These are phyloP conservation scores for Amphibolis antarctica DNA, from an alignment of 106 monocot genomes.

Conservation along the genomic window DNA sequence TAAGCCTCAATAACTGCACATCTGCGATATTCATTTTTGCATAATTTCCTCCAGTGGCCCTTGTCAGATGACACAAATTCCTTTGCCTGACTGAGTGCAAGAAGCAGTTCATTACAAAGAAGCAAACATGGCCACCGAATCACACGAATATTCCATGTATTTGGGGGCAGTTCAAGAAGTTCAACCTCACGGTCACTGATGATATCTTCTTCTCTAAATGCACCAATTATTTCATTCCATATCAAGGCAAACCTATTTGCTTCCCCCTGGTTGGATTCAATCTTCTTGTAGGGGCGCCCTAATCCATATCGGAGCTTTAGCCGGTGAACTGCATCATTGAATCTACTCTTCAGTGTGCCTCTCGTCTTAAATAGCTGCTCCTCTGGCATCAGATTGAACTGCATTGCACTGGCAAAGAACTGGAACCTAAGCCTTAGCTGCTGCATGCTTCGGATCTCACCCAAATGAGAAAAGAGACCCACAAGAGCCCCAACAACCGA, in stretches of 20 bases:
- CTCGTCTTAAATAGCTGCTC: conserved; percentile 10
- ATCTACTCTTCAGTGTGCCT: conserved; percentile 12
- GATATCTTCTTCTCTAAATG: conserved; percentile 25
- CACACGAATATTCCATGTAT: conserved; percentile 14
- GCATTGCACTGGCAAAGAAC: conserved; percentile 28
- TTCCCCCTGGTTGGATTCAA: conserved; percentile 21
- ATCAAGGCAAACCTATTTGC: conserved; percentile 20
- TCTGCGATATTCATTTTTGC: conserved; percentile 18
- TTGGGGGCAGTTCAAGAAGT: conserved; percentile 17
- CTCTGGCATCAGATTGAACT: conserved; percentile 20
- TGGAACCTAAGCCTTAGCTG: conserved; percentile 24
- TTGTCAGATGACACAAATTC: conserved; percentile 9
- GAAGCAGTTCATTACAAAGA: conserved; percentile 18
- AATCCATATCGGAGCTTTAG: conserved; percentile 23
- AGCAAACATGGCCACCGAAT: conserved; percentile 24
- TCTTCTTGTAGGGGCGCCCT: conserved; percentile 20
- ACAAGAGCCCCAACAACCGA: conserved; percentile 18
- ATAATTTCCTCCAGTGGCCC: conserved; percentile 16
- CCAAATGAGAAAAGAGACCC: conserved; percentile 25
- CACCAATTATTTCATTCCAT: conserved; percentile 20
- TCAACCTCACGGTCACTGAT: conserved; percentile 24
- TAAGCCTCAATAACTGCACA: conserved; percentile 22
- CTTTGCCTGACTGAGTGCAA: conserved; percentile 21
- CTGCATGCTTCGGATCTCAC: conserved; percentile 22
- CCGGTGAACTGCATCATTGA: conserved; percentile 15